A percentile compares a stretch with the other conserved stretches of the same genome.
These are phyloP conservation scores for Citeromyces hawaiiensis DNA, from an alignment of 1,139 yeast species.

Conservation along the genomic window DNA sequence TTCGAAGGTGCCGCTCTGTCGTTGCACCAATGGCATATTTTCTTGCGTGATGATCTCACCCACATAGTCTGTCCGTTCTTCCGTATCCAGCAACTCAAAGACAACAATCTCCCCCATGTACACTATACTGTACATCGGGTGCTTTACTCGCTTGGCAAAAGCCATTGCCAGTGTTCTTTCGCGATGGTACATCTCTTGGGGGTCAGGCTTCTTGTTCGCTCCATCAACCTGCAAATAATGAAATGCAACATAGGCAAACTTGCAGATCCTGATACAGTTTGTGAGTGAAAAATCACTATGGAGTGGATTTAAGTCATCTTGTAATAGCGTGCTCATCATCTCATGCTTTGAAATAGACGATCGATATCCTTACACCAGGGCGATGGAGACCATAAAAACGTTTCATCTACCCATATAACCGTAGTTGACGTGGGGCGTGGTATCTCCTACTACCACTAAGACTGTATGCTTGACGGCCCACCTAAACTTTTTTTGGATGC, in stretches of 20 bases:
- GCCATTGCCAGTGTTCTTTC: conserved; percentile 12
- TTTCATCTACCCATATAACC: too few relatives aligned
- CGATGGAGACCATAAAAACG: too few relatives aligned
- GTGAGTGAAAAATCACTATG: neutral
- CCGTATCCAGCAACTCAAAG: neutral
- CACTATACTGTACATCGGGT: neutral
- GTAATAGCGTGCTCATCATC: neutral
- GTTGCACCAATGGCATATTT: conserved; percentile 10
- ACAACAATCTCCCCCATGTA: neutral
- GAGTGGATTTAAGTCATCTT: neutral
- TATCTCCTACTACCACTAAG: too few relatives aligned
- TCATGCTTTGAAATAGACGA: neutral
- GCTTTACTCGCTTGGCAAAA: conserved; percentile 5
- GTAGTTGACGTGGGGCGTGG: too few relatives aligned
- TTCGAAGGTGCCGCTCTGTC: conserved; percentile 14
- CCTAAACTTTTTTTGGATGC: too few relatives aligned
- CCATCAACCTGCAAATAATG: neutral
- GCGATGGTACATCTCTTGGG: conserved; percentile 12
- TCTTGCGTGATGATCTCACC: conserved; percentile 13
- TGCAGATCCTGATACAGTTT: neutral
- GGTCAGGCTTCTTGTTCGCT: conserved; percentile 1
- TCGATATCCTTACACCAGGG: neutral
- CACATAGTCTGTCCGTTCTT: neutral
- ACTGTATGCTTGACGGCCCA: too few relatives aligned
- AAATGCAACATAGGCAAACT: neutral